phyloP scores from a whole-genome alignment of 1,284 basidiomycete species.

The Rhodotorula sp. region DNA sequence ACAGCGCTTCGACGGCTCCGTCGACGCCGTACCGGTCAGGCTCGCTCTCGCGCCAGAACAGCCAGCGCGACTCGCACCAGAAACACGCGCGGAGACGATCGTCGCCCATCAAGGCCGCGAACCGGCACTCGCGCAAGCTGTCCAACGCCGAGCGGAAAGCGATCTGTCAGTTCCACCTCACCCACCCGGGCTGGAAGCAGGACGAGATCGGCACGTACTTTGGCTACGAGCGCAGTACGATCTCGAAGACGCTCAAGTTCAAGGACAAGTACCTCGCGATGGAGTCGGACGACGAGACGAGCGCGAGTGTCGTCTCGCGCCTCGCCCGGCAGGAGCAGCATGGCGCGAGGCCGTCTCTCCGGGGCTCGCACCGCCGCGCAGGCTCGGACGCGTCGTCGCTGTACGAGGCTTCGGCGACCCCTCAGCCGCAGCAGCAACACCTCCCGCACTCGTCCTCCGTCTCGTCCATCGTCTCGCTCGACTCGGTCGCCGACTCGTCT shows the following conservation, averaged over 20 bases:
- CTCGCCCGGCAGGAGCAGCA: background rate
- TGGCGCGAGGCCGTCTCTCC: background rate
- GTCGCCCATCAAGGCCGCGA: slow-evolving; percentile 31
- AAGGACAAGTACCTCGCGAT: slow-evolving; percentile 72
- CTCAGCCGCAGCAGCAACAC: background rate
- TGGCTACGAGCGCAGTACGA: slow-evolving; percentile 83
- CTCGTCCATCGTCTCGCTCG: slow-evolving; percentile 59
- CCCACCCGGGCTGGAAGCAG: slow-evolving; percentile 55
- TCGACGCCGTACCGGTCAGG: slow-evolving; percentile 17
- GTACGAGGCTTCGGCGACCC: background rate
- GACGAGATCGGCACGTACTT: slow-evolving; percentile 75
- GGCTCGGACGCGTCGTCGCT: background rate
- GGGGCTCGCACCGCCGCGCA: background rate
- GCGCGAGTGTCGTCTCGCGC: slow-evolving; percentile 1
- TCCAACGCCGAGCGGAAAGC: slow-evolving; percentile 68
- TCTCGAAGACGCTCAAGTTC: slow-evolving; percentile 84
- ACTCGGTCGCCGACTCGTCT: slow-evolving; percentile 3
- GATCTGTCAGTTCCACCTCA: slow-evolving; percentile 68
- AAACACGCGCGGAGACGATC: slow-evolving; percentile 14
- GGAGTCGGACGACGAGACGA: slow-evolving; percentile 21
- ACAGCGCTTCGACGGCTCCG: slow-evolving; percentile 11
- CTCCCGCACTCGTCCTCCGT: slow-evolving; percentile 44
- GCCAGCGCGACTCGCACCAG: slow-evolving; percentile 15
- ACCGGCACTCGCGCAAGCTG: slow-evolving; percentile 53
- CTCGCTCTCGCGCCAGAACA: slow-evolving; percentile 16